Evolutionary conservation across 2,329 filamentous ascomycete genomes (phyloP), one percentile per base, ranked within the genome.

Genomic region (Scleromitrula shiraiana): DNA sequence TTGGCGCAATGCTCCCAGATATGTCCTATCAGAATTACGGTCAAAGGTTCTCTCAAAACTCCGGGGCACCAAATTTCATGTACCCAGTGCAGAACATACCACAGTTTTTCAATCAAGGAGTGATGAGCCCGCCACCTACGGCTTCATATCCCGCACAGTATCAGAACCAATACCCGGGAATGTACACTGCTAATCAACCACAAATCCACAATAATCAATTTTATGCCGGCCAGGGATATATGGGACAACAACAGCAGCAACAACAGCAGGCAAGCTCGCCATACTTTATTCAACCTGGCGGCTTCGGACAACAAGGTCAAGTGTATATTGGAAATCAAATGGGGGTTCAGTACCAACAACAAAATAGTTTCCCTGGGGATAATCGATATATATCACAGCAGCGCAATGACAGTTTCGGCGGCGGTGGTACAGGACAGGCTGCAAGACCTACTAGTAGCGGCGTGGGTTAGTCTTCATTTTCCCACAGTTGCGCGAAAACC

Each of bases 1-100:
- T 64, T 5, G 54, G 53, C 29, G 51, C 43, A 17, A 46, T 56
- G 2, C 50, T 64, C 8, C 58, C 62, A 33, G 60, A 62, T 35
- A 30, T 43, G 30, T 47, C 50, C 8, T 58, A 61, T 38, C 57
- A 57, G 41, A 54, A 50, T 27, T 60, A 60, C 33, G 42, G 49
- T 7, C 51, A 59, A 40, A 50, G 59, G 44, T 61, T 53, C 38
- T 36, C 52, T 22, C 32, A 52, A 6, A 52, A 45, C 5, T 49
- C 53, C 23, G 44, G 52, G 3, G 40, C 58, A 27, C 41, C 55
- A 33, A 46, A 41, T 29, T 46, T 53, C 17, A 39, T 55, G 10
- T 62, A 59, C 45, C 57, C 53, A 17, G 44, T 54, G 7, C 59
- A 52, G 44, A 52, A 51, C 33, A 41, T 56, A n/a, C 40, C 50